A percentile compares a stretch with the other conserved stretches of the same genome.
These are phyloP conservation scores for Pholiota adiposa DNA, from an alignment of 1,284 basidiomycete species.

Conservation along the genomic window DNA sequence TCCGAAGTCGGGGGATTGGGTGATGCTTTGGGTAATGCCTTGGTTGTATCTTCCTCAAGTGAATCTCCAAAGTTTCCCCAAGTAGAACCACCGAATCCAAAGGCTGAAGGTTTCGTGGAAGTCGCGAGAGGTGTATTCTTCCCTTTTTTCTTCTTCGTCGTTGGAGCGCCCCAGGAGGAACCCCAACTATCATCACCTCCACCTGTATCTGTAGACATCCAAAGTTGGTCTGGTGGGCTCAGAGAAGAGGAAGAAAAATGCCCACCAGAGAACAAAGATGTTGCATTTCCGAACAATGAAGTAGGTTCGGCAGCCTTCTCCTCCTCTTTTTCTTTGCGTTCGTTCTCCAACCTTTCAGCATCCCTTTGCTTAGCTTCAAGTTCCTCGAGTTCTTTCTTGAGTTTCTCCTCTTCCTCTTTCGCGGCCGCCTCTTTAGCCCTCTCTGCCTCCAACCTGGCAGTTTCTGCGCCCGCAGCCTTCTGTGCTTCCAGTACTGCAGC, in stretches of 20 bases:
- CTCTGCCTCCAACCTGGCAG: background rate
- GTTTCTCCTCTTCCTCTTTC: constrained; percentile 17
- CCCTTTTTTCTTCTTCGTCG: constrained; percentile 25
- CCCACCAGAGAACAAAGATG: constrained; percentile 25
- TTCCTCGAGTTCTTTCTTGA: constrained; percentile 13
- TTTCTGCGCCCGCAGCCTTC: constrained; percentile 8
- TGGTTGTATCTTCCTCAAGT: constrained; percentile 5
- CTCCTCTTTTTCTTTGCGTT: constrained; percentile 18
- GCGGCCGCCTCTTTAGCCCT: constrained; percentile 7
- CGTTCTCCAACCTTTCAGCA: constrained; percentile 11
- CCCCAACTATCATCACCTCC: constrained; percentile 26
- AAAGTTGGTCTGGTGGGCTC: constrained; percentile 25
- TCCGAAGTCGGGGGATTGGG: constrained; percentile 15
- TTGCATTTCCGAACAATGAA: constrained; percentile 24
- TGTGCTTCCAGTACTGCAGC: background rate
- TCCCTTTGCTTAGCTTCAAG: constrained; percentile 14
- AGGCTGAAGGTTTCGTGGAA: constrained; percentile 15
- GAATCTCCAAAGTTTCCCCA: constrained; percentile 18
- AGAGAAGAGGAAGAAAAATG: constrained; percentile 24
- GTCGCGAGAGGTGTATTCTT: constrained; percentile 15
- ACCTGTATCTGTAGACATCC: constrained; percentile 25
- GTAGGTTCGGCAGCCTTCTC: constrained; percentile 13
- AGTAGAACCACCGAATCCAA: constrained; percentile 17
- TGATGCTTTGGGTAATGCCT: constrained; percentile 7
- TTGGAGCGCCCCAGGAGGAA: constrained; percentile 10